A percentile compares a stretch with the other conserved stretches of the same genome.
Conservation (phyloP, 768 basidiomycete species). For the Rhodotorula diobovata region DNA sequence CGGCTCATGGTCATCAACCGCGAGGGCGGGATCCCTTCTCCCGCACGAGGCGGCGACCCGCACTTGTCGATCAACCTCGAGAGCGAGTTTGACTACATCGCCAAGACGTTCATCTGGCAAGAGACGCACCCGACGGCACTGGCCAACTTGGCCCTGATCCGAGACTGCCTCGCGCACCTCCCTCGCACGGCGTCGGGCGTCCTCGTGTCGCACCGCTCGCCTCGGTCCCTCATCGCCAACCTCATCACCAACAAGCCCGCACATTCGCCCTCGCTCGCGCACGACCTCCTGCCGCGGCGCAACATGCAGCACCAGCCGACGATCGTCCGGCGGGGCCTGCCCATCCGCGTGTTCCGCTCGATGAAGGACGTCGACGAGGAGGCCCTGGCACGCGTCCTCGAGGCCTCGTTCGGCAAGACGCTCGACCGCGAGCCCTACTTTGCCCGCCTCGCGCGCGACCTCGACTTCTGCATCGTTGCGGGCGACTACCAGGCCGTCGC, state of each 20-base stretch:
- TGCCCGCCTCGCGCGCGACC: slow-evolving; percentile 62
- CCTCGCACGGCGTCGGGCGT: slow-evolving; percentile 87
- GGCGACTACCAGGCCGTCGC: slow-evolving; percentile 95
- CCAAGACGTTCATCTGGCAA: slow-evolving; percentile 81
- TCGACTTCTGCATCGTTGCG: slow-evolving; percentile 89
- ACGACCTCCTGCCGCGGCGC: slow-evolving; percentile 74
- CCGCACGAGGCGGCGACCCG: slow-evolving; percentile 87
- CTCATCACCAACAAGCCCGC: slow-evolving; percentile 97
- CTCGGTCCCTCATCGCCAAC: slow-evolving; percentile 90
- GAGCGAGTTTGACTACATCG: slow-evolving; percentile 79
- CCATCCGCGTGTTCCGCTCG: slow-evolving; percentile 73
- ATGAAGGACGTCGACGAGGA: slow-evolving; percentile 58
- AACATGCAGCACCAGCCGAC: slow-evolving; percentile 90
- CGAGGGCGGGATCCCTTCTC: slow-evolving; percentile 94
- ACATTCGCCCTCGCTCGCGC: slow-evolving; percentile 88
- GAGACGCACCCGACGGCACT: slow-evolving; percentile 76
- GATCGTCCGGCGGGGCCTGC: slow-evolving; percentile 78
- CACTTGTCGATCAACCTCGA: slow-evolving; percentile 92
- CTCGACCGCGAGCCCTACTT: slow-evolving; percentile 75
- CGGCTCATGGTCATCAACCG: slow-evolving; percentile 96
- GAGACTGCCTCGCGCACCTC: slow-evolving; percentile 83
- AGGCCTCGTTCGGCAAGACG: slow-evolving; percentile 73
- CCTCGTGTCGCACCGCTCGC: slow-evolving; percentile 95
- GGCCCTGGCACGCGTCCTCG: slow-evolving; percentile 75
- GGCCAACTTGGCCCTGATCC: slow-evolving; percentile 75